Base-by-base conservation (phyloP, 768 basidiomycete genomes). In the Leccinum disarticulatum region DNA sequence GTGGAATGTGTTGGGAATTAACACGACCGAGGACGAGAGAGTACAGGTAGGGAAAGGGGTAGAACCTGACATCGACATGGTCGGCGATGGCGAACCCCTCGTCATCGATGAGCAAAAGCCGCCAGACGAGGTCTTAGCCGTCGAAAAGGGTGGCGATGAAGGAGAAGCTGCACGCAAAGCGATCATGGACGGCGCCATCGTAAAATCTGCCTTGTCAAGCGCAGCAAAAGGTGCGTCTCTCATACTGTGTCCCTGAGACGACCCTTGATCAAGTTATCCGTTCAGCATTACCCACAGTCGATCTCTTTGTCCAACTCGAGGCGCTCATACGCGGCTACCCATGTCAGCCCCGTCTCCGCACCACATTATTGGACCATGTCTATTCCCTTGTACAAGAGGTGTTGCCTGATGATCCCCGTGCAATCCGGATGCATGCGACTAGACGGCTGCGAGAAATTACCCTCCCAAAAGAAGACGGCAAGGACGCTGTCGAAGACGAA, bases 141-240 rank as follows among this genome's bases (percentile, higher is more conserved):
- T 72, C 31, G 76, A 70, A 3, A 73, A 77, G 48, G 77, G 76
- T 35, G 80, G 76, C 15, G 79, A 77, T 41, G 81, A 82, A 52
- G 77, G 77, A 33, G 79, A 82, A 56, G 78, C 78, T 48, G 88
- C 88, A 19, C 79, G 89, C 54, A 78, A 77, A 67, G 82, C 82
- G 47, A 85, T 94, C 68, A 81, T 93, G 80, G 77, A 86, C 54
- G 93, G 93, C 27, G 90, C 82, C 4, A 91, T 93, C 65, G 89
- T 91, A 41, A 86, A 83, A 69, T 81, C 86, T 48, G 91, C 91
- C n/a, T 83, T 94, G 52, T 76, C 79, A 19, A 88, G 82, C 63
- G 93, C 93, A 31, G 82, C 80, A 11, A 79, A 88, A 83, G 90
- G 93, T 87, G 70, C 60, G 71, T 73, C 55, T 31, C 38, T 59